phyloP scores from a whole-genome alignment of 2,329 filamentous ascomycete genomes.

The Curvularia lunata region DNA sequence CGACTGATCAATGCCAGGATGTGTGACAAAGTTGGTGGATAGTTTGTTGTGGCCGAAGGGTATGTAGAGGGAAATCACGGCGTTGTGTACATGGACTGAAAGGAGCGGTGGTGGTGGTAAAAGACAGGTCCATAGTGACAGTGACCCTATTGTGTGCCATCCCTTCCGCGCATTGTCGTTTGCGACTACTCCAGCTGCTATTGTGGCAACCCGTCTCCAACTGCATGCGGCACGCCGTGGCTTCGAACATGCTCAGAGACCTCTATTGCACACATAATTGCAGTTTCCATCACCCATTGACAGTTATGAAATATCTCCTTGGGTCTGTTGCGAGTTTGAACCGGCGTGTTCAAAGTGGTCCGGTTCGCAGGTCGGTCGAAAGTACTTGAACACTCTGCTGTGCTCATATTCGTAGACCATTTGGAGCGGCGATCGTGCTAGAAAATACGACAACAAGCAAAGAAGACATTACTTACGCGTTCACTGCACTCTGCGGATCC shows the following conservation, averaged over 20 bases:
- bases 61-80: not conserved
- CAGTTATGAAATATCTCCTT: not conserved
- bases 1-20: conserved; percentile 6
- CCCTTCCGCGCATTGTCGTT: not conserved
- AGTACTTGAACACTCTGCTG: not conserved
- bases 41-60: conserved; percentile 10
- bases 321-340: not conserved
- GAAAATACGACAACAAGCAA: conserved; percentile 1
- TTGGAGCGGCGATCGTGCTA: not conserved
- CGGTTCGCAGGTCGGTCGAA: conserved; percentile 7
- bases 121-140: not conserved
- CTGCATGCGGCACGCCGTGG: not conserved
- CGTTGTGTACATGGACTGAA: not conserved
- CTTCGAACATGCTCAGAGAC: not conserved
- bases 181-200: not conserved
- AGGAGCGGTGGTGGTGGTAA: not conserved
- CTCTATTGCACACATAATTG: not conserved
- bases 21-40: conserved; percentile 8
- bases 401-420: not conserved
- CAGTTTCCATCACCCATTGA: not conserved
- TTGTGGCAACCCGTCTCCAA: not conserved
- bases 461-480: conserved; percentile 51
- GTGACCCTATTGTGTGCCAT: not conserved
- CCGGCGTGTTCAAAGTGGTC: not conserved
- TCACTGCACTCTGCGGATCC: conserved; percentile 54